Evolutionary conservation across 2,329 filamentous ascomycete species (phyloP).

Genomic region (Trichoderma afroharzianum): DNA sequence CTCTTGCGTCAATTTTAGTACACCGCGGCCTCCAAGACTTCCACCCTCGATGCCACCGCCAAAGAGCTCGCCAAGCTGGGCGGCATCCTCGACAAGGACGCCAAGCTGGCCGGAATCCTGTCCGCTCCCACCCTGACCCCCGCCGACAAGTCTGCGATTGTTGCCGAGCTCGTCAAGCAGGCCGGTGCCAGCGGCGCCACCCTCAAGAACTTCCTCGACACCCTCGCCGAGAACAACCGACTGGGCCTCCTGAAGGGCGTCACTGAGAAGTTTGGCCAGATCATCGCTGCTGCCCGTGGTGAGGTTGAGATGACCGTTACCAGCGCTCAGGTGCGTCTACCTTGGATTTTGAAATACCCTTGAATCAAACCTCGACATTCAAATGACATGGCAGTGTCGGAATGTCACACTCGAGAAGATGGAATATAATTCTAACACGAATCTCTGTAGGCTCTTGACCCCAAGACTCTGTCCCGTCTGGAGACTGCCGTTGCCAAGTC

Average conservation of each 20-base stretch:
- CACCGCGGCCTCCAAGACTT: constrained; percentile 89
- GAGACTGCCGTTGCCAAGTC: constrained; percentile 89
- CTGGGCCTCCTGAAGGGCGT: constrained; percentile 78
- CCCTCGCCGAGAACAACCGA: constrained; percentile 95
- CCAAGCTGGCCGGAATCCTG: constrained; percentile 75
- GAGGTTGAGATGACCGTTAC: constrained; percentile 93
- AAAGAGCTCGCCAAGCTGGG: constrained; percentile 71
- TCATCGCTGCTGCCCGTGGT: constrained; percentile 85
- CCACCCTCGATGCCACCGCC: constrained; percentile 78
- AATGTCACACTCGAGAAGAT: background rate
- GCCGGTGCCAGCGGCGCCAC: constrained; percentile 72
- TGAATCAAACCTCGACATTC: background rate
- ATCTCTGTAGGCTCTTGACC: constrained; percentile 68
- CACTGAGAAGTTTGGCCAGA: constrained; percentile 77
- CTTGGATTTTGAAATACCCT: background rate
- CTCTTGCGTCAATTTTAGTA: constrained; percentile 61
- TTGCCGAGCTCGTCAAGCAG: constrained; percentile 84
- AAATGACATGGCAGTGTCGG: background rate
- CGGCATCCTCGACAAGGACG: constrained; percentile 72
- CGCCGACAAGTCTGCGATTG: constrained; percentile 79
- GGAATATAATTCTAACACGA: constrained; percentile 22
- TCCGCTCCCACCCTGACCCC: constrained; percentile 72
- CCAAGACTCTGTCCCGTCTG: constrained; percentile 78
- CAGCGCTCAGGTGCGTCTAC: constrained; percentile 73
- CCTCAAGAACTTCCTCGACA: constrained; percentile 87